These are phyloP conservation scores for Colletotrichum gigasporum DNA, from an alignment of 2,329 filamentous ascomycete genomes.

Conservation along the genomic window DNA sequence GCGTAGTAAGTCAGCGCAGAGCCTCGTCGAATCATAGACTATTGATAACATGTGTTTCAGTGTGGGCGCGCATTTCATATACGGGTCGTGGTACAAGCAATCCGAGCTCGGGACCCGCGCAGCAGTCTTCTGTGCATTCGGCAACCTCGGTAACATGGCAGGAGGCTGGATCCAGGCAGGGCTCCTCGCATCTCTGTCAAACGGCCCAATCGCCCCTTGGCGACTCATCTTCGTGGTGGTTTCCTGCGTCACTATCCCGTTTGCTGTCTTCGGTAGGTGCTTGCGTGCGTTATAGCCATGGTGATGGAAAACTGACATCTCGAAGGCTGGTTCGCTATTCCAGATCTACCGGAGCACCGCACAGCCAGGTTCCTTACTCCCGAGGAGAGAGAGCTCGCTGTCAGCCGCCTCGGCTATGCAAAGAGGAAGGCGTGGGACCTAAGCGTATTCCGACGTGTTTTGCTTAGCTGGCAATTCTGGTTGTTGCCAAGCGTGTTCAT, in stretches of 20 bases:
- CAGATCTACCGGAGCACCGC: conserved; percentile 50
- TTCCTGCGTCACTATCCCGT: conserved; percentile 50
- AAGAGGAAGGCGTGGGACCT: conserved; percentile 32
- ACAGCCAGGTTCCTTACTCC: conserved; percentile 49
- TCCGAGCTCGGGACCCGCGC: conserved; percentile 51
- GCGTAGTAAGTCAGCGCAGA: conserved; percentile 44
- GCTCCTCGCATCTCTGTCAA: conserved; percentile 45
- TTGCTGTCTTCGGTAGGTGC: conserved; percentile 48
- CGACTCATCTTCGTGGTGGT: conserved; percentile 55
- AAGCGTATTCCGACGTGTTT: conserved; percentile 10
- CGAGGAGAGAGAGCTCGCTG: conserved; percentile 47
- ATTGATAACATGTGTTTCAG: conserved; percentile 39
- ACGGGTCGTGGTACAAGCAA: conserved; percentile 54
- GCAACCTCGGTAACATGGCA: conserved; percentile 53
- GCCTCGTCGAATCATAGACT: neutral
- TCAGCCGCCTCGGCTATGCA: conserved; percentile 42
- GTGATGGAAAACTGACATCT: neutral
- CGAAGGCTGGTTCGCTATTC: conserved; percentile 54
- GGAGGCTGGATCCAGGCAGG: conserved; percentile 56
- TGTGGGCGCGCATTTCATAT: conserved; percentile 52
- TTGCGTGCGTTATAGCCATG: no score
- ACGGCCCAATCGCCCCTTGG: conserved; percentile 49
- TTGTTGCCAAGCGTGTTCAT: conserved; percentile 55
- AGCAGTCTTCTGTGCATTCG: conserved; percentile 52
- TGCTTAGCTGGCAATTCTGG: conserved; percentile 56